phyloP scores from a whole-genome alignment of 768 basidiomycete species.

The Cystoderma amianthinum region DNA sequence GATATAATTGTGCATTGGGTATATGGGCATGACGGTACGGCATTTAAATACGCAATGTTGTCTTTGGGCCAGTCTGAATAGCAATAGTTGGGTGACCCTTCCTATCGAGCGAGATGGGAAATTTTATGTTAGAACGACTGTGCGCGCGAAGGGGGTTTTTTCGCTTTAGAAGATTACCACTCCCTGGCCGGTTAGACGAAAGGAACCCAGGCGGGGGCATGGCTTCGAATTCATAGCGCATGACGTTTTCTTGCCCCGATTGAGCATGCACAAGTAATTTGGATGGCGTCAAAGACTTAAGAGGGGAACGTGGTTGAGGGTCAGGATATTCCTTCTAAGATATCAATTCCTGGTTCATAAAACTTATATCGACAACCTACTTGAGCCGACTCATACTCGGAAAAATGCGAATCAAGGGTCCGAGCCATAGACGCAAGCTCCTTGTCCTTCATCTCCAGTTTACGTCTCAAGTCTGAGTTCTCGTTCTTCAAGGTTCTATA shows the following conservation, averaged over 20 bases:
- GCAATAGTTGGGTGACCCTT: slow-evolving; percentile 25
- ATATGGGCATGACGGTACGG: too few species aligned
- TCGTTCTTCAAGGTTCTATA: slow-evolving; percentile 15
- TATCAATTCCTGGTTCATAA: too few species aligned
- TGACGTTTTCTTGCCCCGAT: slow-evolving; percentile 8
- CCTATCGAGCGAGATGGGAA: slow-evolving; percentile 29
- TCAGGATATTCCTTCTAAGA: too few species aligned
- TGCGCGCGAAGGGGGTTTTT: slow-evolving; percentile 13
- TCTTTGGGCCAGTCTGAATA: slow-evolving; percentile 33
- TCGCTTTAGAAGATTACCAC: slow-evolving; percentile 6
- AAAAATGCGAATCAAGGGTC: background rate
- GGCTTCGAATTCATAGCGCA: slow-evolving; percentile 25
- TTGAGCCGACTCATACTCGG: background rate
- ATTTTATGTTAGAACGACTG: slow-evolving; percentile 8
- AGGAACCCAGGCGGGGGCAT: slow-evolving; percentile 32
- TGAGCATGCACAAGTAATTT: slow-evolving; percentile 2
- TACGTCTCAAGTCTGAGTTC: slow-evolving; percentile 9
- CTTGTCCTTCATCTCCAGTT: slow-evolving; percentile 8
- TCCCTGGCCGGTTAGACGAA: slow-evolving; percentile 27
- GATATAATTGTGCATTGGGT: too few species aligned
- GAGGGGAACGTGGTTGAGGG: too few species aligned
- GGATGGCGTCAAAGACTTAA: too few species aligned
- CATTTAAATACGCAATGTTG: slow-evolving; percentile 11
- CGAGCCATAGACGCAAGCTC: slow-evolving; percentile 9
- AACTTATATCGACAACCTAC: background rate